Conservation (phyloP, 2,329 filamentous ascomycete species). For the Metarhizium brunneum region DNA sequence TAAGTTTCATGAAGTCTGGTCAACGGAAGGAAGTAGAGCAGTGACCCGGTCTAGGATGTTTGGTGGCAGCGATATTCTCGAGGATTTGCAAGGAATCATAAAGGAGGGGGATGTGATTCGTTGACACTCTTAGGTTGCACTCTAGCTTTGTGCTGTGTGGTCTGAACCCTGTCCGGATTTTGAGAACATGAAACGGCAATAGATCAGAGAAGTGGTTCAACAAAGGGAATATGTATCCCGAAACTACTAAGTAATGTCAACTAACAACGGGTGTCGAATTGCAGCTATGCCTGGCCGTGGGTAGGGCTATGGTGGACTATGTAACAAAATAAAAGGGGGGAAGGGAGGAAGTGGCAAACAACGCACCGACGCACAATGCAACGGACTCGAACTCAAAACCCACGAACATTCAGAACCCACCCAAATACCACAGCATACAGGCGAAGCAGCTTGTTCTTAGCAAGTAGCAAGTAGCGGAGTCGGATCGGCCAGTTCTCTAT, state of each 20-base stretch:
- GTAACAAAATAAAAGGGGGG: background rate
- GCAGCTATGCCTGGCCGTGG: background rate
- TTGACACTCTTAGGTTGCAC: constrained; percentile 25
- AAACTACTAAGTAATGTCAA: background rate
- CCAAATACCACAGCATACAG: background rate
- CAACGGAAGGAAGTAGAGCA: constrained; percentile 47
- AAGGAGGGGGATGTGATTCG: constrained; percentile 64
- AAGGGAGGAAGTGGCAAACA: background rate
- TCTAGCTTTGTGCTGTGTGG: background rate
- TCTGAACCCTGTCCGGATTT: background rate
- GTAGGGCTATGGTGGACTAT: background rate
- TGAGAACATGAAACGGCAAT: background rate
- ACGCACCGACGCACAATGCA: background rate
- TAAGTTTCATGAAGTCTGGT: constrained; percentile 94
- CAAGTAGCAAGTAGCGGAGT: background rate
- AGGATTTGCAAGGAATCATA: constrained; percentile 71
- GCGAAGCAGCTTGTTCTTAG: background rate
- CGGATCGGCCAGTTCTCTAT: constrained; percentile 28
- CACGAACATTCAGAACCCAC: too few species aligned
- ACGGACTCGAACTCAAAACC: too few species aligned
- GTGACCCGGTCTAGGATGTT: constrained; percentile 50
- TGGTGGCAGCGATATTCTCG: constrained; percentile 77
- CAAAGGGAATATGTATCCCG: background rate
- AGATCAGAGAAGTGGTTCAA: background rate
- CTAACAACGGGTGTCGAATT: background rate